Percentiles rank a stretch among this genome's conserved stretches.
These are phyloP conservation scores for Talaromyces albobiverticillius DNA, from an alignment of 2,329 filamentous ascomycete genomes.

Conservation along the genomic window DNA sequence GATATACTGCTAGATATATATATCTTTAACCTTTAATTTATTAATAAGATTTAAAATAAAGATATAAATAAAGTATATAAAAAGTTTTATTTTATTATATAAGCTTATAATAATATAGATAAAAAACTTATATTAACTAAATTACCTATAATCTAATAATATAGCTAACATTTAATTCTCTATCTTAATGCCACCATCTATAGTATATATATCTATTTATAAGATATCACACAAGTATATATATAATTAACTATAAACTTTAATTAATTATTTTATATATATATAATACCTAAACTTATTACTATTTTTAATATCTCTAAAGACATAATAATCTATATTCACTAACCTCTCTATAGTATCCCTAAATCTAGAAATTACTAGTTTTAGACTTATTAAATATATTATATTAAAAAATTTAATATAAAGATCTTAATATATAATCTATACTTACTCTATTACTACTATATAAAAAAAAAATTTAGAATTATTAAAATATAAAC, in stretches of 20 bases:
- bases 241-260: background rate
- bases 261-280: too few relatives aligned
- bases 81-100: too few relatives aligned
- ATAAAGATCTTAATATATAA: background rate
- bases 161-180: background rate
- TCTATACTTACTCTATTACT: background rate
- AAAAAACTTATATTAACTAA: too few relatives aligned
- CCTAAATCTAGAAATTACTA: constrained; percentile 1
- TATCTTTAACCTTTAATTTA: too few relatives aligned
- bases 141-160: background rate
- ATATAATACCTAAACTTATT: too few relatives aligned
- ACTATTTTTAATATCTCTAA: background rate
- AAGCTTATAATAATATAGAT: too few relatives aligned
- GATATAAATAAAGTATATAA: too few relatives aligned
- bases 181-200: background rate
- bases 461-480: background rate
- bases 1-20: too few relatives aligned
- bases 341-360: background rate
- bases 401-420: background rate
- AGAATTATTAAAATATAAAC: background rate
- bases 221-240: background rate
- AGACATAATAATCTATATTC: background rate
- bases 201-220: background rate
- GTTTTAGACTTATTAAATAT: background rate
- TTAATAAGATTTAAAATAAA: too few relatives aligned